Evolutionary conservation across 176 grass and related monocot species (phyloP).

Genomic region (Alopecurus myosuroides): DNA sequence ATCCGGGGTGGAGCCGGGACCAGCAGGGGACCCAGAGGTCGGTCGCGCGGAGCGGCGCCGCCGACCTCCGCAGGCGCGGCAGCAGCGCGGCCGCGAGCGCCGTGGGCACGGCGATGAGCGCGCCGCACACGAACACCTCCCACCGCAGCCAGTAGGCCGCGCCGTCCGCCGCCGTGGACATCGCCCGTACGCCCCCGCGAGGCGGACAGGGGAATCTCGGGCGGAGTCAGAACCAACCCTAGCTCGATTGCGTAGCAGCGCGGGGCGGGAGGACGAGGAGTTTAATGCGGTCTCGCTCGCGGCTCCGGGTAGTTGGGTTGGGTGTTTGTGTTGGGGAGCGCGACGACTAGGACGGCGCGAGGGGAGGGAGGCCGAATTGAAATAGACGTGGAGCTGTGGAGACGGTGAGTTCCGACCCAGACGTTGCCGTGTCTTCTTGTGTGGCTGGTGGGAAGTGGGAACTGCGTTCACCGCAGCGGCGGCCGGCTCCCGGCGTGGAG

Average conservation of each 20-base stretch:
- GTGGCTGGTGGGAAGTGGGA: not conserved
- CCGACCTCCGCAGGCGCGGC: slow-evolving; percentile 27
- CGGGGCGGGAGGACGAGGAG: not conserved
- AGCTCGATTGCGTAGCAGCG: not conserved
- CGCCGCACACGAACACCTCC: slow-evolving; percentile 52
- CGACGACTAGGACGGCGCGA: not conserved
- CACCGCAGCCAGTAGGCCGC: slow-evolving; percentile 56
- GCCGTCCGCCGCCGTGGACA: slow-evolving; percentile 34
- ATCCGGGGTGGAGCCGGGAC: slow-evolving; percentile 46
- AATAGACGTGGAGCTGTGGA: not conserved
- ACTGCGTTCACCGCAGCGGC: not conserved
- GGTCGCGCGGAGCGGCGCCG: slow-evolving; percentile 27
- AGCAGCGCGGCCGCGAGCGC: slow-evolving; percentile 38
- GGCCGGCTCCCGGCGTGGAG: not conserved
- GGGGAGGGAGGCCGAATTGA: not conserved
- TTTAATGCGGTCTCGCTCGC: not conserved
- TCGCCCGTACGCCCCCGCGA: not conserved
- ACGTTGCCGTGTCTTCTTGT: not conserved
- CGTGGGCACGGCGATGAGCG: slow-evolving; percentile 33
- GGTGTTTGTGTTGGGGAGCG: not conserved
- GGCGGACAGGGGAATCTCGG: not conserved
- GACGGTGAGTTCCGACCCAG: not conserved
- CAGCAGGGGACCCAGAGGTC: slow-evolving; percentile 66
- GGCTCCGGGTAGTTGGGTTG: not conserved
- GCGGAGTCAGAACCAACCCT: not conserved